phyloP scores from a whole-genome alignment of 2,329 filamentous ascomycete genomes.

The Aspergillus pseudotamarii region DNA sequence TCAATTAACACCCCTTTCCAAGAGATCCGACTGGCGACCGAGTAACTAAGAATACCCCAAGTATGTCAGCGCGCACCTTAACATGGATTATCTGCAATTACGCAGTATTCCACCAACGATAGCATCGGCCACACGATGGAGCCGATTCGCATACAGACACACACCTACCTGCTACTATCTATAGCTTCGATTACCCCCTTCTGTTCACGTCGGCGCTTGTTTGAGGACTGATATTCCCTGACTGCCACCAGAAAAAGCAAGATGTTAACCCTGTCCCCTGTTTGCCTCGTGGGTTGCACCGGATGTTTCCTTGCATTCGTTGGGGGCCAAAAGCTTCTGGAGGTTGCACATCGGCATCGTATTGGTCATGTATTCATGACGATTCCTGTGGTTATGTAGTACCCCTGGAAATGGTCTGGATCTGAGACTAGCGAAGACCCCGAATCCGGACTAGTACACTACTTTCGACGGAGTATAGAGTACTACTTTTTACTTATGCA shows the following conservation, averaged over 20 bases:
- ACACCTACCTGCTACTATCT: not conserved
- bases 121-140: not conserved
- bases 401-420: not conserved
- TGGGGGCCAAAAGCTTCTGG: slow-evolving; percentile 4
- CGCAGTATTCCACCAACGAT: not conserved
- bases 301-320: not conserved
- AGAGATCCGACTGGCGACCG: slow-evolving; percentile 10
- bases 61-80: not conserved
- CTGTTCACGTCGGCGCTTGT: slow-evolving; percentile 4
- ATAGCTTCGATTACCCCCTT: not conserved
- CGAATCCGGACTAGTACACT: not conserved
- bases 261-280: not conserved
- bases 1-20: slow-evolving; percentile 14
- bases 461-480: too few species aligned
- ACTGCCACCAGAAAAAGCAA: slow-evolving; percentile 9
- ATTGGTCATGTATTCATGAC: not conserved
- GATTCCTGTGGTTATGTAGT: not conserved
- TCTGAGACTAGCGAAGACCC: slow-evolving; percentile 1
- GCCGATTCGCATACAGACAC: not conserved
- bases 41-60: not conserved
- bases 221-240: slow-evolving; percentile 3
- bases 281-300: not conserved
- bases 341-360: not conserved
- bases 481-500: too few species aligned
- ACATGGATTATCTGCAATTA: slow-evolving; percentile 5